These are phyloP conservation scores for Lentithecium fluviatile DNA, from an alignment of 495 filamentous ascomycete species.

Conservation along the genomic window DNA sequence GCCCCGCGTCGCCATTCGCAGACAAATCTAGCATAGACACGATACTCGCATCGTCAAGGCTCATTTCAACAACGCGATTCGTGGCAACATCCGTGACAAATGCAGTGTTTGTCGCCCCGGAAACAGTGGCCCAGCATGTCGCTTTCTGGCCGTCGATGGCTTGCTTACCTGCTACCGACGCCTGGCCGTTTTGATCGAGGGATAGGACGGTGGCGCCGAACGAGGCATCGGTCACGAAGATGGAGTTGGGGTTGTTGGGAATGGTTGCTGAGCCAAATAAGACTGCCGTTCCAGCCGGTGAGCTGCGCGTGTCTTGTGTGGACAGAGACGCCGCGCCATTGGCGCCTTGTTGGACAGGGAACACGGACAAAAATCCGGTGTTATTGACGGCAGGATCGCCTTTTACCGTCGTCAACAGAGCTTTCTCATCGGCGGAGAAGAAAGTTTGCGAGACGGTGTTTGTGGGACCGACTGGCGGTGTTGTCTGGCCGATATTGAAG, in stretches of 20 bases:
- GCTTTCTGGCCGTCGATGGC: slow-evolving; percentile 52
- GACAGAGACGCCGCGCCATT: slow-evolving; percentile 20
- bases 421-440: slow-evolving; percentile 54
- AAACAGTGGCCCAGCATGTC: slow-evolving; percentile 57
- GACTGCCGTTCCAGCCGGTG: slow-evolving; percentile 50
- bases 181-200: slow-evolving; percentile 29
- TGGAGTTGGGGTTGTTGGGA: slow-evolving; percentile 35
- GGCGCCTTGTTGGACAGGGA: slow-evolving; percentile 41
- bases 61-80: slow-evolving; percentile 56
- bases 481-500: slow-evolving; percentile 51
- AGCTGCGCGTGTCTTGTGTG: slow-evolving; percentile 31
- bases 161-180: slow-evolving; percentile 22
- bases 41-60: slow-evolving; percentile 46
- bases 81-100: slow-evolving; percentile 56
- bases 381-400: slow-evolving; percentile 53
- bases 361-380: slow-evolving; percentile 54
- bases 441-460: slow-evolving; percentile 57
- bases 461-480: slow-evolving; percentile 54
- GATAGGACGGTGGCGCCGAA: slow-evolving; percentile 53
- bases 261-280: slow-evolving; percentile 55
- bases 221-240: slow-evolving; percentile 57
- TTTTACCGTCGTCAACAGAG: slow-evolving; percentile 57
- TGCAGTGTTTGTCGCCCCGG: slow-evolving; percentile 45
- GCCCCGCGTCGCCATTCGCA: slow-evolving; percentile 49
- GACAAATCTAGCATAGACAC: slow-evolving; percentile 44